Percentiles rank a stretch among this genome's conserved stretches.
Conservation (phyloP, 257 asterid species). For the Gentiana straminea region DNA sequence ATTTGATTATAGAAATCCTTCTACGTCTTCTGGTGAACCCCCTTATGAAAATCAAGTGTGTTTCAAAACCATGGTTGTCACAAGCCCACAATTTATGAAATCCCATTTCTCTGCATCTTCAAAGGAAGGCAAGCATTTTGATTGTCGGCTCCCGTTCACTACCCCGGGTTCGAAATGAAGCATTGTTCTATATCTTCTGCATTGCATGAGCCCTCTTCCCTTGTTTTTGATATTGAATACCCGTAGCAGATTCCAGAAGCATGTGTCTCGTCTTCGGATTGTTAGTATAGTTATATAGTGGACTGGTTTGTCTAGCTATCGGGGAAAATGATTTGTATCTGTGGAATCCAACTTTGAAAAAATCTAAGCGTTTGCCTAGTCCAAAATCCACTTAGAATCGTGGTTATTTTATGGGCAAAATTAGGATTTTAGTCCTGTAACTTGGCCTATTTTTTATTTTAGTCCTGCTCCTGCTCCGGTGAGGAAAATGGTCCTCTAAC, state of each 20-base stretch:
- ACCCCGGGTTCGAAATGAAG: too few species aligned
- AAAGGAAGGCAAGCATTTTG: background rate
- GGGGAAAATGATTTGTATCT: slow-evolving; percentile 10
- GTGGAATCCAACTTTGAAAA: slow-evolving; percentile 21
- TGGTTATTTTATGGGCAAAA: slow-evolving; percentile 8
- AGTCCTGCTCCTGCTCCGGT: too few species aligned
- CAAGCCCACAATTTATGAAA: too few species aligned
- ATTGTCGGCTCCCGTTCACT: slow-evolving; percentile 1
- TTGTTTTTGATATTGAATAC: slow-evolving; percentile 8
- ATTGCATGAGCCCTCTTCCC: background rate
- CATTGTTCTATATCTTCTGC: slow-evolving; percentile 14
- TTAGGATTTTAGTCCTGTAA: too few species aligned
- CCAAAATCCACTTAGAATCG: slow-evolving; percentile 5
- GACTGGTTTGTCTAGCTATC: slow-evolving; percentile 18
- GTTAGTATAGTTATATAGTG: slow-evolving; percentile 19
- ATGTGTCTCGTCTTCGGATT: slow-evolving; percentile 3
- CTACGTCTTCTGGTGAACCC: slow-evolving; percentile 14
- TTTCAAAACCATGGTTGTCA: background rate
- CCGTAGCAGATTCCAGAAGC: slow-evolving; percentile 3
- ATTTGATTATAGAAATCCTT: too few species aligned
- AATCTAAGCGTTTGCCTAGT: slow-evolving; percentile 11
- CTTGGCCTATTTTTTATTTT: too few species aligned
- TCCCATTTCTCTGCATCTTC: background rate
- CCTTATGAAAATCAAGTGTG: slow-evolving; percentile 13
- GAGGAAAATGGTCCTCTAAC: too few species aligned